Evolutionary conservation across 192 early-diverging fungal genomes (phyloP).

Genomic region (Lobulomyces angularis): DNA sequence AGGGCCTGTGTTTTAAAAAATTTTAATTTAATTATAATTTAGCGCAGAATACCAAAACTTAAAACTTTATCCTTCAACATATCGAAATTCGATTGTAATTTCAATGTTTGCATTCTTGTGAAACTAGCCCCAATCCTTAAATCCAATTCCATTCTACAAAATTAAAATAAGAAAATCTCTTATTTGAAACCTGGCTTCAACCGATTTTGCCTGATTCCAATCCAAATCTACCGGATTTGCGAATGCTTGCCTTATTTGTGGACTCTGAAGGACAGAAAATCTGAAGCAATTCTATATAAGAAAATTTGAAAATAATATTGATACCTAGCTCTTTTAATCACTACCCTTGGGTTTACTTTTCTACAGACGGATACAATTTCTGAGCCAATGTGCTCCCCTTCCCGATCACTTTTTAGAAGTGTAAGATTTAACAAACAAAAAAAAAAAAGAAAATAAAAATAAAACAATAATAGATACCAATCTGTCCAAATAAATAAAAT

Average conservation of each 20-base stretch:
- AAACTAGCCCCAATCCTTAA: constrained; percentile 82
- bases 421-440: not conserved
- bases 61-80: constrained; percentile 25
- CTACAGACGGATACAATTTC: constrained; percentile 65
- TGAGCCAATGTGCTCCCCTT: too few relatives aligned
- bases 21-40: constrained; percentile 1
- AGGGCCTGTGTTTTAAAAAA: constrained; percentile 34
- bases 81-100: constrained; percentile 39
- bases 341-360: constrained; percentile 45
- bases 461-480: constrained; percentile 62
- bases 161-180: too few relatives aligned
- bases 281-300: too few relatives aligned
- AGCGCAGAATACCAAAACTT: constrained; percentile 3
- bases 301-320: too few relatives aligned
- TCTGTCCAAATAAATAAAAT: constrained; percentile 95
- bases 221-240: constrained; percentile 60
- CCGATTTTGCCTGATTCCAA: constrained; percentile 59
- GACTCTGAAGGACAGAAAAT: constrained; percentile 75
- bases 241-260: constrained; percentile 56
- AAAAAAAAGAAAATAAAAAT: constrained; percentile 12
- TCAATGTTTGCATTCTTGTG: constrained; percentile 81
- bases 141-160: constrained; percentile 88
- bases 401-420: constrained; percentile 19
- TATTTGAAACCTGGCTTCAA: constrained; percentile 67
- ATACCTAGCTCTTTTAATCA: constrained; percentile 69